Base-by-base conservation (phyloP, 805 yeast species). In the Jamesozyma spencerorum region DNA sequence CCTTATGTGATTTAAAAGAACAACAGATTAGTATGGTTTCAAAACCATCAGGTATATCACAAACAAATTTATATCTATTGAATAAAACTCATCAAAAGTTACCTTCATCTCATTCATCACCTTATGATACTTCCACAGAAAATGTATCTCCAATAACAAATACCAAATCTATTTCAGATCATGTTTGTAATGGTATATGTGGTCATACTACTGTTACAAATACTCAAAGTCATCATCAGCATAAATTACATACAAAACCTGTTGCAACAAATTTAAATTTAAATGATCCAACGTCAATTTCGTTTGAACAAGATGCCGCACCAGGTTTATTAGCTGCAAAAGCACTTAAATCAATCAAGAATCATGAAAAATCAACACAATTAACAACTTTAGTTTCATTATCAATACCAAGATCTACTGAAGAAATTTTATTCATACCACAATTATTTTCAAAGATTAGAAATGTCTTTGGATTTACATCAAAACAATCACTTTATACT, bases 401-500 rank as follows among this genome's bases (percentile, higher is more conserved):
- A 45, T 74, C 90, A 0, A 72, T 81, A 8, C 92, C 90, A 5
- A 65, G 92, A 54, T 74, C 83, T 14, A 82, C 90, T 0, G 88
- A 81, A 50, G 92, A 83, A 54, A 81, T 86, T 0, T 62, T 83
- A 32, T 80, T 81, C 50, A 76, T 81, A 29, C 90, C 92, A 0
- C 77, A 84, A 6, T 59, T 83, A 37, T 62, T 83, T 44, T 83
- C 86, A 5, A 72, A 77, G 41, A 70, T 83, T 37, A 81, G 85
- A 43, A 78, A 77, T 50, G 74, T 71, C 1, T 82, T 78, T 58
- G 90, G 92, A 0, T 79, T 79, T 55, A 72, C 76, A 38, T 79
- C 86, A 1, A 77, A 74, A 46, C 79, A 85, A 1, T 79, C 86
- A n/a, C 66, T 77, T 12, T 63, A 78, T 41, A 77, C 90, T 0